Evolutionary conservation across 2,329 filamentous ascomycete species (phyloP).

Genomic region (Colletotrichum caudatum): DNA sequence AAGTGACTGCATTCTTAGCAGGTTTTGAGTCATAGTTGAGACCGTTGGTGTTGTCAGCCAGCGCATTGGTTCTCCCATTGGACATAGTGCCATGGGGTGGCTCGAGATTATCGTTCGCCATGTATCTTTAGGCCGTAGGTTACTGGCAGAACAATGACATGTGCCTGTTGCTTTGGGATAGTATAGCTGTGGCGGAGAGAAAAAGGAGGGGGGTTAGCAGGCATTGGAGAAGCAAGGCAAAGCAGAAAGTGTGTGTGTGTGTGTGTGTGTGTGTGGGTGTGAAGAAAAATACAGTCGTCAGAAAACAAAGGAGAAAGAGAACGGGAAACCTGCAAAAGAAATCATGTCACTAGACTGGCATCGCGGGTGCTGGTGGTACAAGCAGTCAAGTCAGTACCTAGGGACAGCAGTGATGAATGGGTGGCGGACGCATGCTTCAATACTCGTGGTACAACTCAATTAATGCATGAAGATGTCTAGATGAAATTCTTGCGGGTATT

Average conservation of each 20-base stretch:
- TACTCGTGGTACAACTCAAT: slow-evolving; percentile 32
- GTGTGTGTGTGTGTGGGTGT: no score
- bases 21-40: slow-evolving; percentile 39
- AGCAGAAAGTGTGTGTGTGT: neutral
- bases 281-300: slow-evolving; percentile 16
- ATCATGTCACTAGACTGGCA: slow-evolving; percentile 34
- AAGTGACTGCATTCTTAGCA: slow-evolving; percentile 21
- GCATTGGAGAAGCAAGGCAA: slow-evolving; percentile 30
- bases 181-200: slow-evolving; percentile 14
- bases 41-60: slow-evolving; percentile 20
- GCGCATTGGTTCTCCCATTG: slow-evolving; percentile 29
- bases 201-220: neutral
- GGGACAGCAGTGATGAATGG: neutral
- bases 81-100: slow-evolving; percentile 16
- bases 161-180: slow-evolving; percentile 25
- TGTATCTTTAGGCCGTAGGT: neutral
- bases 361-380: slow-evolving; percentile 32
- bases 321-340: slow-evolving; percentile 17
- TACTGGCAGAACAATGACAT: slow-evolving; percentile 29
- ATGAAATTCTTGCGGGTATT: slow-evolving; percentile 33
- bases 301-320: slow-evolving; percentile 17
- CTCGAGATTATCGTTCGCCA: slow-evolving; percentile 31
- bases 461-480: slow-evolving; percentile 40
- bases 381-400: slow-evolving; percentile 14
- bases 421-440: slow-evolving; percentile 32